Evolutionary conservation across 2,329 filamentous ascomycete genomes (phyloP).

Genomic region (Didymella pinodella): DNA sequence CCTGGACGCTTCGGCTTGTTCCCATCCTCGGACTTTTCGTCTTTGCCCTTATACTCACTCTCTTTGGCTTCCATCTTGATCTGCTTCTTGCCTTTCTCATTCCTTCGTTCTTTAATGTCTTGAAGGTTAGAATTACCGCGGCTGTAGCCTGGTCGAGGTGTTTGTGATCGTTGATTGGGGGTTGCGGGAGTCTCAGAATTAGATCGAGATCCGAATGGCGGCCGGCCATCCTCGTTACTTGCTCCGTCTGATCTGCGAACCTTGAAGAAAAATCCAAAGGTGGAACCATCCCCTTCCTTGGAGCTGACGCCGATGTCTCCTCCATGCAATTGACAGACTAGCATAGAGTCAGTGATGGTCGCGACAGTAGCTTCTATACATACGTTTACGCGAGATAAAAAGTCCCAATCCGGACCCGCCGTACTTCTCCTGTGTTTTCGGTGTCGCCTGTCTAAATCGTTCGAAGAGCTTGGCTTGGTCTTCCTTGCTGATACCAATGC

Average conservation of each 20-base stretch:
- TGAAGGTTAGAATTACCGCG: constrained; percentile 40
- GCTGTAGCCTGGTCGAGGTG: constrained; percentile 38
- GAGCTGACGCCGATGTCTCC: constrained; percentile 50
- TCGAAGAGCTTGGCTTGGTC: constrained; percentile 55
- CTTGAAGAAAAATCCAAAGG: constrained; percentile 51
- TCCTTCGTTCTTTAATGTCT: constrained; percentile 34
- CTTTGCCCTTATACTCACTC: not conserved
- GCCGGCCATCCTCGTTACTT: constrained; percentile 34
- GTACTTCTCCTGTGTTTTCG: constrained; percentile 53
- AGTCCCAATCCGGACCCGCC: constrained; percentile 52
- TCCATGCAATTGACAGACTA: constrained; percentile 49
- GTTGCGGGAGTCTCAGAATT: constrained; percentile 33
- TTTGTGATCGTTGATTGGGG: constrained; percentile 22
- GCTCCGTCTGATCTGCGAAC: constrained; percentile 38
- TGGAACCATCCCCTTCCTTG: constrained; percentile 47
- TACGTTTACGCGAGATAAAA: constrained; percentile 50
- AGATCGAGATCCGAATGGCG: constrained; percentile 34
- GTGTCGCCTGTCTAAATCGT: constrained; percentile 52
- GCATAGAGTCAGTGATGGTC: not conserved
- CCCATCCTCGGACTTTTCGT: not conserved
- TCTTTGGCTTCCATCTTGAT: constrained; percentile 17
- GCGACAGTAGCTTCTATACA: not conserved
- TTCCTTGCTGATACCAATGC: constrained; percentile 53
- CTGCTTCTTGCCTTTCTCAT: constrained; percentile 21
- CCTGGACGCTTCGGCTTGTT: not conserved